phyloP scores from a whole-genome alignment of 2,329 filamentous ascomycete genomes.

The Botrytis galanthina region DNA sequence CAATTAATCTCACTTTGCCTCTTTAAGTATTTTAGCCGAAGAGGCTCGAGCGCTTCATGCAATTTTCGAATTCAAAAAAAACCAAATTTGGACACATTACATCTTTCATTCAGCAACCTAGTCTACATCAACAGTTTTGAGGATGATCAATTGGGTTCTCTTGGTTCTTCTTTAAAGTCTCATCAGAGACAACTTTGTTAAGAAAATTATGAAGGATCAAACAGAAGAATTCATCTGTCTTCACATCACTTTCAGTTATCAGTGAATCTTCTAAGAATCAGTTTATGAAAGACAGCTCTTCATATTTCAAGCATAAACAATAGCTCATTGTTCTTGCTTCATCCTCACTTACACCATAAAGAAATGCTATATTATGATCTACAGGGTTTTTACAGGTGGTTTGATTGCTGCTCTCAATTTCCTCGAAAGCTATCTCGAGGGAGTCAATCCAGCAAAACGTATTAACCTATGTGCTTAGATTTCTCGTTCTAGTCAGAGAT shows the following conservation, averaged over 20 bases:
- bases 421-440: not conserved
- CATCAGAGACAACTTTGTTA: not conserved
- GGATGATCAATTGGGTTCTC: not conserved
- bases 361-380: not conserved
- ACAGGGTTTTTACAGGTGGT: not conserved
- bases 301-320: not conserved
- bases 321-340: too few relatives aligned
- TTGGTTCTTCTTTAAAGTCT: too few relatives aligned
- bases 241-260: not conserved
- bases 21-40: not conserved
- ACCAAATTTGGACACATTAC: not conserved
- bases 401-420: not conserved
- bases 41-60: not conserved
- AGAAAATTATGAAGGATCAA: not conserved
- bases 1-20: not conserved
- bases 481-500: not conserved
- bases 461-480: not conserved
- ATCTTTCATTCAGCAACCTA: not conserved
- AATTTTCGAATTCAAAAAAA: not conserved
- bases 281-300: rapidly evolving
- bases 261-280: not conserved
- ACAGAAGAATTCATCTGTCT: not conserved
- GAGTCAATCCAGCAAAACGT: not conserved
- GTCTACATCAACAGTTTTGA: not conserved
- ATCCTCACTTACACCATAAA: not conserved